Percentiles rank a stretch among this genome's conserved stretches.
phyloP scores from a whole-genome alignment of 1,284 basidiomycete species.

The Lignosus rhinocerotis region DNA sequence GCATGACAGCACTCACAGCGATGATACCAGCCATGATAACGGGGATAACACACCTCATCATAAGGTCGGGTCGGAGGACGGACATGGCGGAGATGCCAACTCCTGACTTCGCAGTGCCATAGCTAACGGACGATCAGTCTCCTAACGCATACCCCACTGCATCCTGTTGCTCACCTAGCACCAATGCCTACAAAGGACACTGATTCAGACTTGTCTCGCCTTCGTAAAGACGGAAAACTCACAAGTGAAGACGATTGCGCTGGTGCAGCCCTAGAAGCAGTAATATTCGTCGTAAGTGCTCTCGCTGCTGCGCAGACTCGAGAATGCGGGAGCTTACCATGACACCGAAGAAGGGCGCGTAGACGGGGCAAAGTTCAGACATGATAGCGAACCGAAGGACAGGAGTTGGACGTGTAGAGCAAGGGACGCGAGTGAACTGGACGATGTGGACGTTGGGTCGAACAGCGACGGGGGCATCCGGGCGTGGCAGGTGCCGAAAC shows the following conservation, averaged over 20 bases:
- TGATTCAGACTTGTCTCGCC: slow-evolving; percentile 29
- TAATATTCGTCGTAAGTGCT: slow-evolving; percentile 18
- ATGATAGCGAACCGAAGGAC: slow-evolving; percentile 40
- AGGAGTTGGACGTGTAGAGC: slow-evolving; percentile 19
- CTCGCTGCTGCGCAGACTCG: background rate
- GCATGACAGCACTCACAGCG: slow-evolving; percentile 59
- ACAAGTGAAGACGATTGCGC: slow-evolving; percentile 98
- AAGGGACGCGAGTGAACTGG: slow-evolving; percentile 10
- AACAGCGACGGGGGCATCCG: slow-evolving; percentile 12
- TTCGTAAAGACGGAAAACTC: slow-evolving; percentile 38
- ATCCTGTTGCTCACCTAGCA: slow-evolving; percentile 54
- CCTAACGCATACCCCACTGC: background rate
- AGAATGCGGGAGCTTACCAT: slow-evolving; percentile 66
- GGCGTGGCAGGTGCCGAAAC: slow-evolving; percentile 14
- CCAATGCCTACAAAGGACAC: slow-evolving; percentile 54
- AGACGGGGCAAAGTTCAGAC: slow-evolving; percentile 91
- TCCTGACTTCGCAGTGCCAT: slow-evolving; percentile 98
- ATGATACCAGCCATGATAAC: slow-evolving; percentile 99
- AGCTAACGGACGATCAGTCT: slow-evolving; percentile 43
- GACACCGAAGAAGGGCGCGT: slow-evolving; percentile 96
- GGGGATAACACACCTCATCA: slow-evolving; percentile 96
- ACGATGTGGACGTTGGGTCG: slow-evolving; percentile 17
- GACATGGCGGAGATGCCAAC: slow-evolving; percentile 99
- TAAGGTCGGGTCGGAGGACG: slow-evolving; percentile 90
- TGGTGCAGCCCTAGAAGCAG: slow-evolving; percentile 80